phyloP scores from a whole-genome alignment of 352 stramenopile genomes.

The Blastocystis sp. region DNA sequence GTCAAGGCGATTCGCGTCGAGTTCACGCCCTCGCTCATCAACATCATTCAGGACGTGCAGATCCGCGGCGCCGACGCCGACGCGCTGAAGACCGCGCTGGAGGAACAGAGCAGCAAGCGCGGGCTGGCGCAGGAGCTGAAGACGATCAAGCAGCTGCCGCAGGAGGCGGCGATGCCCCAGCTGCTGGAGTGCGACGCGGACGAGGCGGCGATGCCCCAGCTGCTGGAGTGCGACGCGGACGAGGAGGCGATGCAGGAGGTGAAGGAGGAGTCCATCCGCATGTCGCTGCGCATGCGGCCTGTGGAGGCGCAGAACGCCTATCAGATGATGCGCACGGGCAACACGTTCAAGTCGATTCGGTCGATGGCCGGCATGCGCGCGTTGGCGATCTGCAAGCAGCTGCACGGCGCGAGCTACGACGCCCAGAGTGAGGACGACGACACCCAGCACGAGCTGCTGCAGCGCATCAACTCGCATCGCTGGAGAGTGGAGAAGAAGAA shows the following conservation, averaged over 20 bases:
- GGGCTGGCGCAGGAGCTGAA: constrained; percentile 30
- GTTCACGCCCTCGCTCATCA: neutral
- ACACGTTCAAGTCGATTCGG: constrained; percentile 12
- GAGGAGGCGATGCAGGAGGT: too few species aligned
- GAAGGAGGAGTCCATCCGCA: too few species aligned
- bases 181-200: too few species aligned
- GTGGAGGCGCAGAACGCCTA: too few species aligned
- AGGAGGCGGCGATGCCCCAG: constrained; percentile 20
- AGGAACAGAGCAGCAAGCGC: constrained; percentile 19
- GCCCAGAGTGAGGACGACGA: neutral
- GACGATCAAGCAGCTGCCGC: constrained; percentile 1
- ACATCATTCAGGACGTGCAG: constrained; percentile 57
- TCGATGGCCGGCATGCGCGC: constrained; percentile 29
- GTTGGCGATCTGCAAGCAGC: constrained; percentile 4
- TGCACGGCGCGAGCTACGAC: constrained; percentile 17
- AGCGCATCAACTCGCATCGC: neutral
- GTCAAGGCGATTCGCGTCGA: constrained; percentile 6
- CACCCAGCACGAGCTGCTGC: neutral
- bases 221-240: too few species aligned
- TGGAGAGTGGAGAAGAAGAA: neutral
- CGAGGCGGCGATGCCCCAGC: neutral
- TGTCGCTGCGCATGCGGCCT: too few species aligned
- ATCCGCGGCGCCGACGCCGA: neutral
- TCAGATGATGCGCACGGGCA: neutral
- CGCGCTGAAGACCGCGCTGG: neutral